Percentiles rank a stretch among this genome's conserved stretches.
Conservation (phyloP, 768 basidiomycete species). For the Hygrophorus pudorinus region DNA sequence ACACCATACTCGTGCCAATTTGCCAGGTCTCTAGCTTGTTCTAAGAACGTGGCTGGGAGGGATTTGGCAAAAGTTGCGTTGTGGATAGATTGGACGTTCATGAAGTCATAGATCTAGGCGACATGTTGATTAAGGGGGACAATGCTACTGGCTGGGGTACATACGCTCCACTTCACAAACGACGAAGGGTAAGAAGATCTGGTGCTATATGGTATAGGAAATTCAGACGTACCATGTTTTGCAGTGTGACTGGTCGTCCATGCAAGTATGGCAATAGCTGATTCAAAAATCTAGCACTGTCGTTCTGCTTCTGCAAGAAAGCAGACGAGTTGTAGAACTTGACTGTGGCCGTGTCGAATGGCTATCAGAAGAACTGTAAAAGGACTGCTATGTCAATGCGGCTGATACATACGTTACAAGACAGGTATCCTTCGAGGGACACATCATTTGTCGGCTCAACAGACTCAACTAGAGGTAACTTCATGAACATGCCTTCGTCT, state of each 20-base stretch:
- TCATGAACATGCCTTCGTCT: background rate
- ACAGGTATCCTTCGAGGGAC: slow-evolving; percentile 57
- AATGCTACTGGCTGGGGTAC: background rate
- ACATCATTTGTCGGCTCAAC: slow-evolving; percentile 53
- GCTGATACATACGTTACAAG: slow-evolving; percentile 36
- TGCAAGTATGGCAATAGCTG: slow-evolving; percentile 42
- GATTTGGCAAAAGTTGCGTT: slow-evolving; percentile 39
- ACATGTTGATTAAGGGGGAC: background rate
- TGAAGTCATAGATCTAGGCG: slow-evolving; percentile 54
- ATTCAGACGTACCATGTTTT: slow-evolving; percentile 45
- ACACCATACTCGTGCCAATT: slow-evolving; percentile 68
- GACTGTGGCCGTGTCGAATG: too few species aligned
- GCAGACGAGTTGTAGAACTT: too few species aligned
- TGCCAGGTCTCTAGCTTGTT: slow-evolving; percentile 49
- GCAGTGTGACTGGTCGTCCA: slow-evolving; percentile 38
- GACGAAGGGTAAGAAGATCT: background rate
- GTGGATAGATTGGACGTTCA: slow-evolving; percentile 66
- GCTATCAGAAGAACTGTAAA: background rate
- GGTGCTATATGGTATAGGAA: background rate
- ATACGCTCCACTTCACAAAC: background rate
- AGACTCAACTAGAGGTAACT: slow-evolving; percentile 37
- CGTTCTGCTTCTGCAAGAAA: too few species aligned
- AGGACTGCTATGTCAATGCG: background rate
- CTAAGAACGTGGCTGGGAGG: slow-evolving; percentile 40
- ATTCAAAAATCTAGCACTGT: slow-evolving; percentile 29